A percentile compares a stretch with the other conserved stretches of the same genome.
Evolutionary conservation across 2,329 filamentous ascomycete species (phyloP).

Genomic region (Pseudogymnoascus sp.): DNA sequence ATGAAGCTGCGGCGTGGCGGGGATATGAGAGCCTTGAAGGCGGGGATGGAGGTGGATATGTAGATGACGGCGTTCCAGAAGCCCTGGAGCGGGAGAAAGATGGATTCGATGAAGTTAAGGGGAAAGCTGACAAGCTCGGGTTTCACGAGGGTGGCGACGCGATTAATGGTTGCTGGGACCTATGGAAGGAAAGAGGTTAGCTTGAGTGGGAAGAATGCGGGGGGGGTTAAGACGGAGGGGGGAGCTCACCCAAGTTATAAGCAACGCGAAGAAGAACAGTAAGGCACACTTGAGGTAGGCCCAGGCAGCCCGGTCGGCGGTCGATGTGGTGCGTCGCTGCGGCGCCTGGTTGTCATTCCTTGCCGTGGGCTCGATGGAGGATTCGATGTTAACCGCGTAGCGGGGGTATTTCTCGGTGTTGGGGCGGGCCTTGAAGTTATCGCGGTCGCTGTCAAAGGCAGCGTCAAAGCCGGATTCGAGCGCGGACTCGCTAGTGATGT

Average conservation of each 20-base stretch:
- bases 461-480: slow-evolving; percentile 20
- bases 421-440: neutral
- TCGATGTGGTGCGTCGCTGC: neutral
- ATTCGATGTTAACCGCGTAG: slow-evolving; percentile 12
- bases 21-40: neutral
- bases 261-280: slow-evolving; percentile 61
- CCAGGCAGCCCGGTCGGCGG: slow-evolving; percentile 54
- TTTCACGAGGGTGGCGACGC: slow-evolving; percentile 60
- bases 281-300: slow-evolving; percentile 61
- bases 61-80: slow-evolving; percentile 81
- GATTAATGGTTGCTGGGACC: slow-evolving; percentile 64
- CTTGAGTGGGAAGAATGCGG: slow-evolving; percentile 45
- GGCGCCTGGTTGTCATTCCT: neutral
- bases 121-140: slow-evolving; percentile 43
- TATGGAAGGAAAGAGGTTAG: slow-evolving; percentile 39
- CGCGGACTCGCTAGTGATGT: slow-evolving; percentile 46
- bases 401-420: slow-evolving; percentile 9
- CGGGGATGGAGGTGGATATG: slow-evolving; percentile 42
- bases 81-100: slow-evolving; percentile 68
- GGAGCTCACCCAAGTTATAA: slow-evolving; percentile 69
- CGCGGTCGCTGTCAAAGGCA: slow-evolving; percentile 4
- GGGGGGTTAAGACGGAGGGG: slow-evolving; percentile 67
- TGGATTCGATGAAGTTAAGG: slow-evolving; percentile 57
- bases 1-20: neutral
- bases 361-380: neutral